These are phyloP conservation scores for Ustilago nuda DNA, from an alignment of 1,284 basidiomycete species.

Conservation along the genomic window DNA sequence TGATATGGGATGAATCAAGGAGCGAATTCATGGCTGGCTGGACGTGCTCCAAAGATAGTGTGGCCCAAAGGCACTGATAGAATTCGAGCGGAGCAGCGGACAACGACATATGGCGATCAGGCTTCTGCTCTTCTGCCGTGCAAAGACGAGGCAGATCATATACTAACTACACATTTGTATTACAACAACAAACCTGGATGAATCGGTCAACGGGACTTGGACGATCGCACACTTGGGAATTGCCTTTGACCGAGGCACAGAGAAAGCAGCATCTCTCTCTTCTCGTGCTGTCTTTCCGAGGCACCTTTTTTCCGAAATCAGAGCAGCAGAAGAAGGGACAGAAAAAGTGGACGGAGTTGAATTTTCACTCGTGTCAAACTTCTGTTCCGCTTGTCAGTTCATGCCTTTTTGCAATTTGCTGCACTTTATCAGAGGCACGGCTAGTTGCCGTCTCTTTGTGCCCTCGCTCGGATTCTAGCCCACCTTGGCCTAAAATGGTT, in stretches of 20 bases:
- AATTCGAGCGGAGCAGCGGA: slow-evolving; percentile 3
- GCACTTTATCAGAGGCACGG: too few species aligned
- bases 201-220: background rate
- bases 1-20: too few species aligned
- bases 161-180: background rate
- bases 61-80: background rate
- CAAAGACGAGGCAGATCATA: background rate
- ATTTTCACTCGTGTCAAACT: slow-evolving; percentile 1
- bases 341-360: background rate
- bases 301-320: background rate
- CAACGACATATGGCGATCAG: slow-evolving; percentile 2
- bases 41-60: background rate
- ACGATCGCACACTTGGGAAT: background rate
- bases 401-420: background rate
- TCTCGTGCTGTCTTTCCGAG: background rate
- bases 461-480: slow-evolving; percentile 13
- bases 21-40: too few species aligned
- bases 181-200: background rate
- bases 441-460: slow-evolving; percentile 7
- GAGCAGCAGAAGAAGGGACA: background rate
- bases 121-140: background rate
- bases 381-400: background rate
- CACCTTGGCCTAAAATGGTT: background rate
- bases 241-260: background rate
- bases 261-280: background rate